phyloP scores from a whole-genome alignment of 2,329 filamentous ascomycete genomes.

The Aspergillus novofumigatus region DNA sequence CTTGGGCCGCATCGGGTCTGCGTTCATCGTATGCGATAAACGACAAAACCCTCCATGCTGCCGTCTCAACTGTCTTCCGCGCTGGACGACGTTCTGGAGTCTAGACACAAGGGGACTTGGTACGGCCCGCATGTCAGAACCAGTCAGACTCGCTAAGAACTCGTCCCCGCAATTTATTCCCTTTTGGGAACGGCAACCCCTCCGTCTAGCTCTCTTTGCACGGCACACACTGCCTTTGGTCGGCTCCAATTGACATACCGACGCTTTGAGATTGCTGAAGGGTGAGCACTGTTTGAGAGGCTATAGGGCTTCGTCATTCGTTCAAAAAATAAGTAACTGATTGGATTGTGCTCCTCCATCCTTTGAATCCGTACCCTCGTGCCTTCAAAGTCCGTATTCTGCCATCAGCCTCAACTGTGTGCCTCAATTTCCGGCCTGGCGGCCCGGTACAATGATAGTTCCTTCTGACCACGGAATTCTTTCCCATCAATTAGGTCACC shows the following conservation, averaged over 20 bases:
- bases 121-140: no score
- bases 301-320: neutral
- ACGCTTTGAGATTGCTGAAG: neutral
- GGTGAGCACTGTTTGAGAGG: neutral
- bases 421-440: neutral
- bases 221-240: neutral
- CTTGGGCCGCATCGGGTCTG: no score
- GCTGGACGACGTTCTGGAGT: neutral
- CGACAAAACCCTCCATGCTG: neutral
- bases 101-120: no score
- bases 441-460: neutral
- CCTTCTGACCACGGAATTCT: neutral
- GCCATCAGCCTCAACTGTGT: neutral
- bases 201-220: slow-evolving; percentile 12
- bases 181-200: slow-evolving; percentile 9
- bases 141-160: neutral
- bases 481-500: neutral
- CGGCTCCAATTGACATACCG: neutral
- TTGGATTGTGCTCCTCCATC: neutral
- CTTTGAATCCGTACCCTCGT: neutral
- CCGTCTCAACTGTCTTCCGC: neutral
- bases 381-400: neutral
- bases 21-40: no score
- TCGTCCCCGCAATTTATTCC: slow-evolving; percentile 2
- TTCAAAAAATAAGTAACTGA: neutral